Conservation (phyloP, 805 yeast genomes). For the Hanseniaspora jakobsenii region DNA sequence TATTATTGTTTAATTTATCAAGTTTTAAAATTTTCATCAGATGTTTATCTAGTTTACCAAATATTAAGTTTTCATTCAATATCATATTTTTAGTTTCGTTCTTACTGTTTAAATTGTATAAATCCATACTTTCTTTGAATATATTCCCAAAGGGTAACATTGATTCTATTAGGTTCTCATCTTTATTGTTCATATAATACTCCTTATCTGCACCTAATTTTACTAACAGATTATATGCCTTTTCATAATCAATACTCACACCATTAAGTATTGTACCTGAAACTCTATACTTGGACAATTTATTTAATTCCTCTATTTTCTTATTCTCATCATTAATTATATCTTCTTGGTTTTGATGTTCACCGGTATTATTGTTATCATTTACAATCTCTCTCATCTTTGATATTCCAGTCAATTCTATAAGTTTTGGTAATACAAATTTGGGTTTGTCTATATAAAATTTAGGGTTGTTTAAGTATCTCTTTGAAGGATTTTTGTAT, state of each 20-base stretch:
- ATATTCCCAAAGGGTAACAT: not conserved
- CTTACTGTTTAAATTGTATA: not conserved
- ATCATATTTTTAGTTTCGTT: not conserved
- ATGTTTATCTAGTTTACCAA: not conserved
- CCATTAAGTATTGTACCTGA: constrained; percentile 1
- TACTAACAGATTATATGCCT: not conserved
- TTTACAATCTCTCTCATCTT: constrained; percentile 1
- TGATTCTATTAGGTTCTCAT: no score
- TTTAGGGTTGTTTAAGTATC: constrained; percentile 1
- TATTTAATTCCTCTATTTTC: constrained; percentile 1
- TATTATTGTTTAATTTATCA: not conserved
- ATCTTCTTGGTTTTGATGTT: no score
- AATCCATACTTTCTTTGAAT: not conserved
- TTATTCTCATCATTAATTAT: not conserved
- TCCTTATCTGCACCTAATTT: not conserved
- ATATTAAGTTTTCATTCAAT: not conserved
- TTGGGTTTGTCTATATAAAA: not conserved
- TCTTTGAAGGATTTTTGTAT: constrained; percentile 1
- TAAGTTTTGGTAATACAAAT: constrained; percentile 1
- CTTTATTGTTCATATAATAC: no score
- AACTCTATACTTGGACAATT: not conserved
- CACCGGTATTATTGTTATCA: no score
- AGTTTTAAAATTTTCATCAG: not conserved
- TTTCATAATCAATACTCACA: not conserved
- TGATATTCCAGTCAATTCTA: not conserved